These are phyloP conservation scores for Rubus idaeus DNA, from an alignment of 306 rosid species.

Conservation along the genomic window DNA sequence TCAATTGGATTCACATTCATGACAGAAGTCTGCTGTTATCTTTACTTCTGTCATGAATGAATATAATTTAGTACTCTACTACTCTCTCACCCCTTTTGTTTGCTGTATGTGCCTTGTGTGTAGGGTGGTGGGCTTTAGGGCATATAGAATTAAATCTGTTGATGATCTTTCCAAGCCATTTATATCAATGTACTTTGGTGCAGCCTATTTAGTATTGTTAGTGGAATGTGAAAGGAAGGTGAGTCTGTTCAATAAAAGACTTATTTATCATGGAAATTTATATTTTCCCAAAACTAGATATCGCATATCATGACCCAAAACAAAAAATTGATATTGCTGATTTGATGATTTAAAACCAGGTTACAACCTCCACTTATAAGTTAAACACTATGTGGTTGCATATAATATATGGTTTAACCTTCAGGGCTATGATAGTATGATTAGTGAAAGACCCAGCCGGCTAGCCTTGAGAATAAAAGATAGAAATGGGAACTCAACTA, in stretches of 20 bases:
- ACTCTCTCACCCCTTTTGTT: background rate
- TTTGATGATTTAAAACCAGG: constrained; percentile 43
- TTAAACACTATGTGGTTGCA: background rate
- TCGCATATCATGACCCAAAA: background rate
- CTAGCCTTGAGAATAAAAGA: background rate
- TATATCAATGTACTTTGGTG: constrained; percentile 90
- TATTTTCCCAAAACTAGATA: background rate
- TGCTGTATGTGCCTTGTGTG: constrained; percentile 20
- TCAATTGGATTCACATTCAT: too few species aligned
- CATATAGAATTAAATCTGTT: constrained; percentile 55
- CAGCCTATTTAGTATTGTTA: constrained; percentile 76
- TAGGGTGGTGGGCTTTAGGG: constrained; percentile 79
- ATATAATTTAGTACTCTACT: background rate
- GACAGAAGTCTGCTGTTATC: too few species aligned
- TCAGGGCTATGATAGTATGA: background rate
- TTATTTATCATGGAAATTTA: background rate
- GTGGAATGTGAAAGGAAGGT: constrained; percentile 84
- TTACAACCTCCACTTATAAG: constrained; percentile 49
- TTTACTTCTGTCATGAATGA: constrained; percentile 1
- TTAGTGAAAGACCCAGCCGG: background rate
- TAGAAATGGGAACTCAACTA: background rate
- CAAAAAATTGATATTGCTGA: constrained; percentile 7
- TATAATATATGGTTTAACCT: background rate
- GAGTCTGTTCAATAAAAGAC: constrained; percentile 10
- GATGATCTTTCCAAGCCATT: constrained; percentile 80